phyloP scores from a whole-genome alignment of 2,329 filamentous ascomycete species.

The Colletotrichum sublineola region DNA sequence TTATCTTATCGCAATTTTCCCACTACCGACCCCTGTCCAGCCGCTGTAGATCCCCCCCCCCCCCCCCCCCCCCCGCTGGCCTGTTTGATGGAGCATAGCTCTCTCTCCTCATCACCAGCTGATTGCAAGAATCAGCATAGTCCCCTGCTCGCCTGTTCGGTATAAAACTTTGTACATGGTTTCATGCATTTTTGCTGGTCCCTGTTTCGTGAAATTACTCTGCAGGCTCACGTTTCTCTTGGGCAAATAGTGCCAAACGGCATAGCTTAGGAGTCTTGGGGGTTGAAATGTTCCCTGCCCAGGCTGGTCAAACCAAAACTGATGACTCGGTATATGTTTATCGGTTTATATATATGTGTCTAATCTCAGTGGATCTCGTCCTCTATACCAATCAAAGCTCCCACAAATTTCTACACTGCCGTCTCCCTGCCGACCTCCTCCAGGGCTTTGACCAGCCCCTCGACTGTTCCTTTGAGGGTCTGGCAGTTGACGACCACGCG shows the following conservation, averaged over 20 bases:
- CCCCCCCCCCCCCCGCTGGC: not conserved
- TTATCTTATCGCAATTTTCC: slow-evolving; percentile 41
- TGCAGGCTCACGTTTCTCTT: not conserved
- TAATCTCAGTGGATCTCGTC: not conserved
- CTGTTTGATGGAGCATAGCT: not conserved
- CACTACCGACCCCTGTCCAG: not conserved
- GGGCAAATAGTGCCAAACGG: not conserved
- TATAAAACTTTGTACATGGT: not conserved
- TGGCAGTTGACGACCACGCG: slow-evolving; percentile 71
- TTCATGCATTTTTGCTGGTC: not conserved
- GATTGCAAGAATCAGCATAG: not conserved
- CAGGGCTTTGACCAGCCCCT: slow-evolving; percentile 67
- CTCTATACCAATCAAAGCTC: not conserved
- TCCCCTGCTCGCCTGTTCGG: not conserved
- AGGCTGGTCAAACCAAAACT: no score
- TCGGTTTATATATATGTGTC: not conserved
- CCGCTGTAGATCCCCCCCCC: not conserved
- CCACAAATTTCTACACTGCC: not conserved
- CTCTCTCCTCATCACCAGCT: not conserved
- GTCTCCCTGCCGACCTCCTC: slow-evolving; percentile 58
- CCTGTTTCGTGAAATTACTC: not conserved
- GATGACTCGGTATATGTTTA: not conserved
- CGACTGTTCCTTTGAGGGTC: slow-evolving; percentile 65
- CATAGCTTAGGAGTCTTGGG: not conserved
- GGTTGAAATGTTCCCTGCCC: not conserved